Base-by-base conservation (phyloP, 2,329 filamentous ascomycete genomes). In the Ophiostoma pallidulum region DNA sequence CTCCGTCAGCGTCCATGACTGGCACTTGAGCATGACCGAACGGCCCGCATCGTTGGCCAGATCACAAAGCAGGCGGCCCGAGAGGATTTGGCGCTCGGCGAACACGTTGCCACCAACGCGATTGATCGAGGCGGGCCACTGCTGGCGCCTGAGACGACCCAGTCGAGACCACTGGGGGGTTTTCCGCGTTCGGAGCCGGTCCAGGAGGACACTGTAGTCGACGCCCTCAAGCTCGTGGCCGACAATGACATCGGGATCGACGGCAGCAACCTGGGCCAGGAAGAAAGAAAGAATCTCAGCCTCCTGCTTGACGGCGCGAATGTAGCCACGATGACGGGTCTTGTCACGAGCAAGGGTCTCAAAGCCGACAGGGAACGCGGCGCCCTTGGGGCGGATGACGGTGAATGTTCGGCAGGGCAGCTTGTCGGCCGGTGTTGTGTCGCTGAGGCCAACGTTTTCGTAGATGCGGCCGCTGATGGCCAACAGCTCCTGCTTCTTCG, bases 221-320 rank as follows among this genome's bases (percentile, higher is more conserved):
- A 96, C 89, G 58, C 94, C 92, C 64, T 98, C 92, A n/a, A 98
- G 75, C 59, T 94, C 85, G 64, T 98, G 91, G 12, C 92, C 92
- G 56, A 97, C 75, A 31, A 98, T 77, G 26, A 95, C 89, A 69
- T 98, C 92, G 0, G 92, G 92, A 59, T 98, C 92, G 51, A 86
- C 82, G 26, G 84, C 77, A 58, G 94, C 86, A 33, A 98, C 75
- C 58, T 96, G 82, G 3, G 90, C 90, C 53, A 98, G 69, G 63
- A 98, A 94, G 62, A 90, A 87, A 56, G 83, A 85, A 7, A 98
- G 72, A 31, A 98, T 77, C 51, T 92, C 86, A 28, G 80, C 77
- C 61, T 98, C 92, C 42, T 82, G 86, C 65, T 83, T 92, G 64
- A 86, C 84, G 40, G 91, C 70, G 59, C 86, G 87, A 58, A 94